These are phyloP conservation scores for Aurinia saxatilis DNA, from an alignment of 345 rosid species.

Conservation along the genomic window DNA sequence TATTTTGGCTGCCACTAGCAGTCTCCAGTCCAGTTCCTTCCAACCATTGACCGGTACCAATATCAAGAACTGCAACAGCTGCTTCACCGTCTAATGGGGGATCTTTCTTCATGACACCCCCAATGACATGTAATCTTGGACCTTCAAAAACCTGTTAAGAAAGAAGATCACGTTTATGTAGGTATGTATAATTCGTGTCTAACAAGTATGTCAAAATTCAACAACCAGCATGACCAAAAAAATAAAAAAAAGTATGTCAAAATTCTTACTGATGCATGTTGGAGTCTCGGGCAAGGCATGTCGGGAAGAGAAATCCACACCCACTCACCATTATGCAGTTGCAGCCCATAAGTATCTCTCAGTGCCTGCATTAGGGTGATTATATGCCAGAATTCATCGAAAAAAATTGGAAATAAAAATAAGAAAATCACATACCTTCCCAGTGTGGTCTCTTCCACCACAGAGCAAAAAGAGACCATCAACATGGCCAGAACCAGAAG, in stretches of 20 bases:
- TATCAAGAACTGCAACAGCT: constrained; percentile 65
- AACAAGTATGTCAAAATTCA: no score
- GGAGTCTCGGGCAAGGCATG: constrained; percentile 59
- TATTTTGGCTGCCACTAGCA: no score
- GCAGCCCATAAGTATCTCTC: constrained; percentile 70
- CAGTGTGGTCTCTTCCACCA: constrained; percentile 71
- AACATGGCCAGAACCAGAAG: constrained; percentile 66
- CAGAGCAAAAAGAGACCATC: constrained; percentile 77
- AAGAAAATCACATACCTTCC: constrained; percentile 40
- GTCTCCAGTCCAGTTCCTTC: no score
- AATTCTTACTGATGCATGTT: constrained; percentile 68
- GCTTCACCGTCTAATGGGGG: constrained; percentile 55
- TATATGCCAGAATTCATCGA: background rate
- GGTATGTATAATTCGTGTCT: background rate
- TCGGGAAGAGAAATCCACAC: constrained; percentile 71
- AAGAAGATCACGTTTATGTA: background rate
- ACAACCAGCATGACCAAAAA: no score
- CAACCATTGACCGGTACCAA: constrained; percentile 72
- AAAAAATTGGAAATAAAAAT: background rate
- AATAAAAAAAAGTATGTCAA: background rate
- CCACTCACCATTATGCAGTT: constrained; percentile 67
- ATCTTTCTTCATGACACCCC: constrained; percentile 55
- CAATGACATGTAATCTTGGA: constrained; percentile 70
- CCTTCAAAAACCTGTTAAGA: constrained; percentile 62
- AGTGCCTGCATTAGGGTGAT: constrained; percentile 44